Conservation (phyloP, 176 grass and related monocot genomes). For the Ananas comosus region DNA sequence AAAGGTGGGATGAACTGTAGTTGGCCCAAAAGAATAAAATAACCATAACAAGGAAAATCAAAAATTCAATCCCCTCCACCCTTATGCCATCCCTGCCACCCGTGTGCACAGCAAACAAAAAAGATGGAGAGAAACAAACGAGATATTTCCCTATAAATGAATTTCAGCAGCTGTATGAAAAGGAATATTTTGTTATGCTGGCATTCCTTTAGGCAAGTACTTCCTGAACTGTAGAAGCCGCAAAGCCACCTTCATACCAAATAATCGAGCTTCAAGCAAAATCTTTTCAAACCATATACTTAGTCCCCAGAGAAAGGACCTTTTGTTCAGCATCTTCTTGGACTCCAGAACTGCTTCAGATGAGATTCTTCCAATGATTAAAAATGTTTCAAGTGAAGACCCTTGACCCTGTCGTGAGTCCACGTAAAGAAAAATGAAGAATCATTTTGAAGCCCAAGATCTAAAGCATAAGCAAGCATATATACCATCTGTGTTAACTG, state of each 20-base stretch:
- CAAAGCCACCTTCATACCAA: conserved; percentile 39
- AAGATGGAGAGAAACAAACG: too few species aligned
- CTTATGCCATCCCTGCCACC: too few species aligned
- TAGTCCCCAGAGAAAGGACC: conserved; percentile 25
- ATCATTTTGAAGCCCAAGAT: background rate
- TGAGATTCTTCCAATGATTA: conserved; percentile 59
- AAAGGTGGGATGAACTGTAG: too few species aligned
- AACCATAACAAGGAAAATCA: too few species aligned
- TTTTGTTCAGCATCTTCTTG: conserved; percentile 35
- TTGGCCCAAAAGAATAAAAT: too few species aligned
- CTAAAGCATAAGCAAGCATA: background rate
- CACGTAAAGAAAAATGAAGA: background rate
- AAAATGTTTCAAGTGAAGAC: conserved; percentile 54
- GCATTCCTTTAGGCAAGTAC: conserved; percentile 11
- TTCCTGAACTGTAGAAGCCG: conserved; percentile 42
- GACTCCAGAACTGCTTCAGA: conserved; percentile 67
- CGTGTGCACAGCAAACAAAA: too few species aligned
- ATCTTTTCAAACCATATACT: conserved; percentile 54
- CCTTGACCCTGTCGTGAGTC: conserved; percentile 43
- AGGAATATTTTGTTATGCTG: background rate
- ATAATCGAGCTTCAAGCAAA: conserved; percentile 43
- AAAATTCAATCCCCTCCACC: too few species aligned
- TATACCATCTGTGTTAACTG: too few species aligned
- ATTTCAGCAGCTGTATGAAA: background rate
- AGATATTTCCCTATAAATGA: too few species aligned